Percentiles rank a stretch among this genome's conserved stretches.
Evolutionary conservation across 1,284 basidiomycete genomes (phyloP).

Genomic region (Meira miltonrushii): DNA sequence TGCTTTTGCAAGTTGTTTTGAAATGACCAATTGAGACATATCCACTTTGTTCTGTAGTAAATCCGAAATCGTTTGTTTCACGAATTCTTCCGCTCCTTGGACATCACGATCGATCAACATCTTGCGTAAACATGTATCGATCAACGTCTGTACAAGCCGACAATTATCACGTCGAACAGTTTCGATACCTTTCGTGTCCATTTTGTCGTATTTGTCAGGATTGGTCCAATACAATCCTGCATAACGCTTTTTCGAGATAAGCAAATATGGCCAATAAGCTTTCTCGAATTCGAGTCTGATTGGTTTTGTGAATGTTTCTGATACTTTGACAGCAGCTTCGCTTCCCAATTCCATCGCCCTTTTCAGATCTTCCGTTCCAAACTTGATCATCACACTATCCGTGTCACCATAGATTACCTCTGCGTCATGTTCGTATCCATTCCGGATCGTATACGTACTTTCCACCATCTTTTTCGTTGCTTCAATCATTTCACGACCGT

Average conservation of each 20-base stretch:
- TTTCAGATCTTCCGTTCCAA: conserved; percentile 41
- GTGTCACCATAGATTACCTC: conserved; percentile 52
- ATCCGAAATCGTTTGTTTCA: conserved; percentile 49
- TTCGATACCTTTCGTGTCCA: conserved; percentile 53
- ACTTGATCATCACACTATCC: conserved; percentile 53
- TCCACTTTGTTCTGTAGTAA: conserved; percentile 52
- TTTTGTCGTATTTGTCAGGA: conserved; percentile 49
- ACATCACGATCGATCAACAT: conserved; percentile 53
- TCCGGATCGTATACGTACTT: conserved; percentile 46
- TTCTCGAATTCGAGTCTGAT: conserved; percentile 53
- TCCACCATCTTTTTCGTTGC: conserved; percentile 48
- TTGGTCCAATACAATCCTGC: conserved; percentile 51
- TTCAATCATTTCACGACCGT: conserved; percentile 52
- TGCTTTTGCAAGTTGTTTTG: conserved; percentile 49
- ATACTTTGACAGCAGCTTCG: conserved; percentile 86
- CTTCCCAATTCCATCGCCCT: conserved; percentile 60
- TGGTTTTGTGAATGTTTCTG: conserved; percentile 43
- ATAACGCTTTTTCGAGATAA: conserved; percentile 53
- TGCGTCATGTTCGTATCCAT: conserved; percentile 50
- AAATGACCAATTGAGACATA: conserved; percentile 52
- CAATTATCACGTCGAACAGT: conserved; percentile 53
- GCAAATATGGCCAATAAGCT: conserved; percentile 50
- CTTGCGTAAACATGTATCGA: conserved; percentile 51
- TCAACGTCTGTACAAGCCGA: conserved; percentile 50
- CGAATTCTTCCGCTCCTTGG: conserved; percentile 44